Conservation (phyloP, 306 rosid genomes). For the Cicer chorassanicum region DNA sequence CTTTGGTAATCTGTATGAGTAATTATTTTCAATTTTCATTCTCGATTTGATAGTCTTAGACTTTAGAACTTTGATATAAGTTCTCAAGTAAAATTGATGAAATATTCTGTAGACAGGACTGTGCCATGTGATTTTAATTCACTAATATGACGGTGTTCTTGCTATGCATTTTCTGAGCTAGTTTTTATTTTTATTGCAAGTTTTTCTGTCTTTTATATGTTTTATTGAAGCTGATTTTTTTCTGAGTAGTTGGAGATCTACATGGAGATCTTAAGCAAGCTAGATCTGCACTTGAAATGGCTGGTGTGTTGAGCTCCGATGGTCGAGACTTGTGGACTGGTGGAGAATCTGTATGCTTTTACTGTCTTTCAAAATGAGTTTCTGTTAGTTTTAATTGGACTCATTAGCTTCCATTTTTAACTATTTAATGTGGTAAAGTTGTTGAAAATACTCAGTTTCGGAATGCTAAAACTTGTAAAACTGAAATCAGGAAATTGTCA, state of each 20-base stretch:
- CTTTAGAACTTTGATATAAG: slow-evolving; percentile 2
- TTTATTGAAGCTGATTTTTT: slow-evolving; percentile 38
- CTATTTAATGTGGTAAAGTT: slow-evolving; percentile 7
- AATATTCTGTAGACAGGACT: slow-evolving; percentile 34
- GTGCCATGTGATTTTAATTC: slow-evolving; percentile 19
- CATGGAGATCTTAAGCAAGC: slow-evolving; percentile 93
- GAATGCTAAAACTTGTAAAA: slow-evolving; percentile 24
- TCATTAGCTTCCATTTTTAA: neutral
- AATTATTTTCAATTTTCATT: slow-evolving; percentile 11
- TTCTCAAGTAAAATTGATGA: slow-evolving; percentile 35
- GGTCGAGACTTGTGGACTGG: slow-evolving; percentile 85
- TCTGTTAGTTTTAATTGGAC: slow-evolving; percentile 26
- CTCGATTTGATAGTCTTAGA: slow-evolving; percentile 13
- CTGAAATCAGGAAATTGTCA: slow-evolving; percentile 4
- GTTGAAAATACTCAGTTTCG: slow-evolving; percentile 7
- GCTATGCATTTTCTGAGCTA: slow-evolving; percentile 25
- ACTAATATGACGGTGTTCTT: slow-evolving; percentile 12
- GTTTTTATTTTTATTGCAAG: slow-evolving; percentile 2
- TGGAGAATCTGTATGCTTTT: slow-evolving; percentile 71
- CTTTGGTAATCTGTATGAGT: neutral
- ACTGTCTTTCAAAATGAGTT: slow-evolving; percentile 14
- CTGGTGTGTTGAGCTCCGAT: slow-evolving; percentile 85
- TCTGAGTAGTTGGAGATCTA: slow-evolving; percentile 80
- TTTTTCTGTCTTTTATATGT: slow-evolving; percentile 11
- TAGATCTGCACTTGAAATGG: slow-evolving; percentile 85